These are phyloP conservation scores for Isoetes taiwanensis DNA, from an alignment of 75 land plant genomes.

Conservation along the genomic window DNA sequence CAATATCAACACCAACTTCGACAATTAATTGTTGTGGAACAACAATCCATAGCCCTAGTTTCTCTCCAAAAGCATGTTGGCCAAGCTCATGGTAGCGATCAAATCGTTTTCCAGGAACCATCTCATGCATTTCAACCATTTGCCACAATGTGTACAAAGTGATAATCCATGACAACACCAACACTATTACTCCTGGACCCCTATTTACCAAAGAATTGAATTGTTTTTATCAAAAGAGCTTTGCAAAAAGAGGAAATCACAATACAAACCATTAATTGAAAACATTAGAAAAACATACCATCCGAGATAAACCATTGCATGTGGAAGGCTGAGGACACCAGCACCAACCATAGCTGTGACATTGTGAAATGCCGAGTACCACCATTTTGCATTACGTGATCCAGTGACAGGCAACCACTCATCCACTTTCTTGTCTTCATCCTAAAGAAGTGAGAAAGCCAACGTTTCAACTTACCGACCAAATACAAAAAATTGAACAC, in stretches of 20 bases:
- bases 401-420: constrained; percentile 63
- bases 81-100: constrained; percentile 81
- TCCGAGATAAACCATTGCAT: constrained; percentile 40
- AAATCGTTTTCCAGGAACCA: constrained; percentile 61
- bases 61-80: constrained; percentile 46
- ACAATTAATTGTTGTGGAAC: constrained; percentile 58
- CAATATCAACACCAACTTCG: constrained; percentile 40
- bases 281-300: constrained; percentile 20
- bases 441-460: too few species aligned
- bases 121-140: constrained; percentile 73
- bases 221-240: background rate
- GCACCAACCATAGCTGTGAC: constrained; percentile 80
- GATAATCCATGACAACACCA: constrained; percentile 53
- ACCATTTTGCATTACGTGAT: constrained; percentile 45
- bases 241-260: background rate
- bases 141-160: constrained; percentile 79
- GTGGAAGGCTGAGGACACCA: constrained; percentile 49
- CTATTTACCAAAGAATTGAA: constrained; percentile 23
- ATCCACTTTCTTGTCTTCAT: constrained; percentile 27
- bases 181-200: constrained; percentile 52
- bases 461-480: too few species aligned
- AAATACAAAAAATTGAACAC: too few species aligned
- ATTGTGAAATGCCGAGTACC: constrained; percentile 60
- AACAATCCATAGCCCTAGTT: constrained; percentile 55
- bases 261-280: background rate